A percentile compares a stretch with the other conserved stretches of the same genome.
phyloP scores from a whole-genome alignment of 2,329 filamentous ascomycete genomes.

The Trichoderma gracile region DNA sequence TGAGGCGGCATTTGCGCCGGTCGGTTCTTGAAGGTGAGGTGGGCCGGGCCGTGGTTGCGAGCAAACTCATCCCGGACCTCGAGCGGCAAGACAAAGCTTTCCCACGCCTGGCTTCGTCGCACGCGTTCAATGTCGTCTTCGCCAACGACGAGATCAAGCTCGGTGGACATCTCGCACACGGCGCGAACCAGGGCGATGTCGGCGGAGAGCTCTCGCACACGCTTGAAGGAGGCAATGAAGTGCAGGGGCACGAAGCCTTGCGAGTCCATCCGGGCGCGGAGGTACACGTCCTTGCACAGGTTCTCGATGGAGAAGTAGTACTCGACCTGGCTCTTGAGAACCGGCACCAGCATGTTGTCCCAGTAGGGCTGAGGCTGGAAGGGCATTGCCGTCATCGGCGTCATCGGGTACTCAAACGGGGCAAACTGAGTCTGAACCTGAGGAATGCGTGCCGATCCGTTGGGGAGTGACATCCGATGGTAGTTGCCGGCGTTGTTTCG shows the following conservation, averaged over 20 bases:
- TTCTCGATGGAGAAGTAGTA: slow-evolving; percentile 99
- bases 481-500: slow-evolving; percentile 40
- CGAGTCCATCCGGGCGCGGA: slow-evolving; percentile 90
- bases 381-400: slow-evolving; percentile 42
- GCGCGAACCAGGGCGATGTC: slow-evolving; percentile 72
- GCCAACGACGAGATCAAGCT: slow-evolving; percentile 72
- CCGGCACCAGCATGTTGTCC: slow-evolving; percentile 49
- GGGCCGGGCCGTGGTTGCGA: slow-evolving; percentile 67
- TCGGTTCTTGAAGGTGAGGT: slow-evolving; percentile 42
- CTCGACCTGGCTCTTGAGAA: slow-evolving; percentile 62
- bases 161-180: slow-evolving; percentile 70
- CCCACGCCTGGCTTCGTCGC: slow-evolving; percentile 73
- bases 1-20: slow-evolving; percentile 35
- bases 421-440: slow-evolving; percentile 41
- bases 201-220: slow-evolving; percentile 53
- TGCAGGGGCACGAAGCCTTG: slow-evolving; percentile 85
- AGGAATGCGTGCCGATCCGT: slow-evolving; percentile 40
- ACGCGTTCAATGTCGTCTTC: slow-evolving; percentile 78
- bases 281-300: slow-evolving; percentile 85
- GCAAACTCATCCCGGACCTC: slow-evolving; percentile 71
- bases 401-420: slow-evolving; percentile 44
- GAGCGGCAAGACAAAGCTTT: slow-evolving; percentile 73
- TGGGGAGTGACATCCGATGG: slow-evolving; percentile 45
- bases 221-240: slow-evolving; percentile 82
- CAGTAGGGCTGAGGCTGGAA: slow-evolving; percentile 49